phyloP scores from a whole-genome alignment of 768 basidiomycete genomes.

The Piloderma croceum region DNA sequence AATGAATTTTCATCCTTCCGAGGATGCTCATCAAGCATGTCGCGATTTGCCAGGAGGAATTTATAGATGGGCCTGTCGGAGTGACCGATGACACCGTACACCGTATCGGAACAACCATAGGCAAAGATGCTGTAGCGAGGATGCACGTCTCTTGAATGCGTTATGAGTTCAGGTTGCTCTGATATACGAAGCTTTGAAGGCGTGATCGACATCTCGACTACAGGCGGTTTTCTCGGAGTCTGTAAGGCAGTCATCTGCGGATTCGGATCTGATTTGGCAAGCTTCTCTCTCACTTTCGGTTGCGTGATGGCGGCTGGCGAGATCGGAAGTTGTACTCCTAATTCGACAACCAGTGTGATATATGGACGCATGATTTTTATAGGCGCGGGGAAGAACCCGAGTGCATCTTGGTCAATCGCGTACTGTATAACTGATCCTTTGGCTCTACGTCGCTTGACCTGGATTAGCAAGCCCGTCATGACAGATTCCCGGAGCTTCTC shows the following conservation, averaged over 20 bases:
- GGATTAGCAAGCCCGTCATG: slow-evolving; percentile 17
- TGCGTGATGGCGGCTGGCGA: slow-evolving; percentile 3
- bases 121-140: slow-evolving; percentile 20
- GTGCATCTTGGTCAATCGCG: slow-evolving; percentile 7
- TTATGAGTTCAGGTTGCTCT: neutral
- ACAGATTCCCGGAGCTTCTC: slow-evolving; percentile 5
- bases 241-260: too few relatives aligned
- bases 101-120: slow-evolving; percentile 13
- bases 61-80: neutral
- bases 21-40: too few relatives aligned
- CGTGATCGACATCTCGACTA: too few relatives aligned
- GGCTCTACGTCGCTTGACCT: slow-evolving; percentile 12
- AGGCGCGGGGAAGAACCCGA: too few relatives aligned
- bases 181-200: neutral
- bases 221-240: too few relatives aligned
- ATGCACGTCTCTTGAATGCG: slow-evolving; percentile 2
- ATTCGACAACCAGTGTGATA: slow-evolving; percentile 16
- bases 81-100: slow-evolving; percentile 9
- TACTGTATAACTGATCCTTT: slow-evolving; percentile 1
- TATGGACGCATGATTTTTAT: too few relatives aligned
- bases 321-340: too few relatives aligned
- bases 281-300: too few relatives aligned
- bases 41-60: neutral
- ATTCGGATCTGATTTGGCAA: too few relatives aligned
- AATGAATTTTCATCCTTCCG: too few relatives aligned